Percentiles rank a stretch among this genome's conserved stretches.
These are phyloP conservation scores for Gastrolobium bilobum DNA, from an alignment of 306 rosid genomes.

Conservation along the genomic window DNA sequence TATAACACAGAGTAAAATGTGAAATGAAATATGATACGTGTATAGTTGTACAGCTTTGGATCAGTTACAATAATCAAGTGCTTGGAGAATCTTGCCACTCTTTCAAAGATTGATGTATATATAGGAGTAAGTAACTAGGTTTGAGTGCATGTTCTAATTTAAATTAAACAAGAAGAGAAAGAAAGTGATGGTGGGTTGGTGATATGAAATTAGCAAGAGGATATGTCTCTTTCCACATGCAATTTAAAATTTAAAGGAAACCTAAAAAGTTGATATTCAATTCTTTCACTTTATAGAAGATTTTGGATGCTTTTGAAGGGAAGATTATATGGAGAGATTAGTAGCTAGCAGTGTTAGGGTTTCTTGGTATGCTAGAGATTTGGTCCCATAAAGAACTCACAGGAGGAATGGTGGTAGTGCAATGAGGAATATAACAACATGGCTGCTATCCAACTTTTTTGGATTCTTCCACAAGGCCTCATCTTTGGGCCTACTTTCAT, in stretches of 20 bases:
- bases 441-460: constrained; percentile 63
- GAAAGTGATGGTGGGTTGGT: constrained; percentile 46
- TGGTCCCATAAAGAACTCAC: constrained; percentile 84
- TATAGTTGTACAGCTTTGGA: background rate
- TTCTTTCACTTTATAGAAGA: constrained; percentile 67
- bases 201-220: constrained; percentile 45
- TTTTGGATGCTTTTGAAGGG: constrained; percentile 67
- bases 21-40: background rate
- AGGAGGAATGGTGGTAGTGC: constrained; percentile 65
- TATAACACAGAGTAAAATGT: constrained; percentile 3
- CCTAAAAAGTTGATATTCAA: constrained; percentile 70
- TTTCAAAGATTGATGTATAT: constrained; percentile 36
- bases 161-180: constrained; percentile 45
- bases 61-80: background rate
- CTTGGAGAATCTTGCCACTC: constrained; percentile 42
- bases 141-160: constrained; percentile 22
- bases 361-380: constrained; percentile 59
- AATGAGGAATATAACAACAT: constrained; percentile 79
- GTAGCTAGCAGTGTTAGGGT: constrained; percentile 21
- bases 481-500: constrained; percentile 36
- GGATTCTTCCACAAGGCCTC: constrained; percentile 68
- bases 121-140: constrained; percentile 29
- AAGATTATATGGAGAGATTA: constrained; percentile 22
- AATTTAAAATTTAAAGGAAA: constrained; percentile 54
- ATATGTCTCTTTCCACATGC: constrained; percentile 56